These are phyloP conservation scores for Aaosphaeria pasadenensis DNA, from an alignment of 2,329 filamentous ascomycete species.

Conservation along the genomic window DNA sequence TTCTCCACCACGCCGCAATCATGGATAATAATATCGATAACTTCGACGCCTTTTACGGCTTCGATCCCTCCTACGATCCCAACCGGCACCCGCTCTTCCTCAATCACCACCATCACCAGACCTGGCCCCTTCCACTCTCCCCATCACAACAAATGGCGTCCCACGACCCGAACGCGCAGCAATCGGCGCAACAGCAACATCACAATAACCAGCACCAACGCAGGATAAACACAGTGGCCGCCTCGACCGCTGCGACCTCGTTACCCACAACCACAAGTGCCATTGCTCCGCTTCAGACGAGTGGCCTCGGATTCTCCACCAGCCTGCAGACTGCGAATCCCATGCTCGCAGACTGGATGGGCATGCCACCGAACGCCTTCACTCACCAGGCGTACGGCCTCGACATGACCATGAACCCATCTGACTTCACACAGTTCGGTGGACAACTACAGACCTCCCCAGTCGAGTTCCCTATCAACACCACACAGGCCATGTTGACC, in stretches of 20 bases:
- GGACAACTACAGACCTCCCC: slow-evolving; percentile 45
- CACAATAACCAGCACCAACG: slow-evolving; percentile 24
- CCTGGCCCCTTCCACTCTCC: slow-evolving; percentile 39
- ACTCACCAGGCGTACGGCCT: slow-evolving; percentile 25
- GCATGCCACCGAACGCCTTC: slow-evolving; percentile 35
- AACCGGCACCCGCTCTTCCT: slow-evolving; percentile 27
- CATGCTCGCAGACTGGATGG: slow-evolving; percentile 44
- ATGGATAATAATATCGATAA: slow-evolving; percentile 46
- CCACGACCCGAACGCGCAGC: slow-evolving; percentile 25
- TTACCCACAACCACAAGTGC: slow-evolving; percentile 22
- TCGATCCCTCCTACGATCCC: slow-evolving; percentile 37
- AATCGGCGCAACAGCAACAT: slow-evolving; percentile 9
- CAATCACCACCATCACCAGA: slow-evolving; percentile 19
- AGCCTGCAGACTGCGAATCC: slow-evolving; percentile 34
- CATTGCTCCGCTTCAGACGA: slow-evolving; percentile 33
- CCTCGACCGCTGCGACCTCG: slow-evolving; percentile 16
- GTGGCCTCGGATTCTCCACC: slow-evolving; percentile 28
- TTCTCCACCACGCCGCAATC: not conserved
- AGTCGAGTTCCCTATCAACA: slow-evolving; percentile 45
- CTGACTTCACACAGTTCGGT: slow-evolving; percentile 39
- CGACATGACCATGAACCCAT: slow-evolving; percentile 32
- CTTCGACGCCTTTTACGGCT: slow-evolving; percentile 41
- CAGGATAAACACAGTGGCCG: slow-evolving; percentile 24
- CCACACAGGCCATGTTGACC: slow-evolving; percentile 35
- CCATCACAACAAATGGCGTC: slow-evolving; percentile 10